Evolutionary conservation across 441 rosid species (phyloP), one percentile per base, ranked within the genome.

Genomic region (Hypseocharis bilobata): DNA sequence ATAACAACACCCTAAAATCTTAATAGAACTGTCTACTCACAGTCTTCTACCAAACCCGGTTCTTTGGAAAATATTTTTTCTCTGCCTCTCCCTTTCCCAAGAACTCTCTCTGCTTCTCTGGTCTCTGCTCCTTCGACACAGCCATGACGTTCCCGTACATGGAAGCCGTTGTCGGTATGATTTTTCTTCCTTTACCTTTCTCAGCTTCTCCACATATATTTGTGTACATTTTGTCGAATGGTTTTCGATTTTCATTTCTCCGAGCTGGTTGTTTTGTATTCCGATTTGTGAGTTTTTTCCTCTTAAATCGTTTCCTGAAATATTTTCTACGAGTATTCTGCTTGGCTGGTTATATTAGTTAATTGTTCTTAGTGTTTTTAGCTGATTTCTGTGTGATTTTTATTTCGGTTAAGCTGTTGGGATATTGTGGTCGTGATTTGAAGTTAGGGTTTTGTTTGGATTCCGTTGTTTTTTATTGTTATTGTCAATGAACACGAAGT

Each of bases 131-230:
- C 62, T 28, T 26, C 17, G 14, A 19, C 25, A 60, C 72, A 40
- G 70, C 76, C 82, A 91, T 91, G 97, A 89, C 73, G 80, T 84
- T 91, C 62, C 93, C 92, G 11, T 92, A 77, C 83, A 85, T 92
- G 96, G 98, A 89, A 82, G 80, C 90, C 32, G 96, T 89, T 47
- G 92, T 88, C 13, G 85, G 96, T 92, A 78, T 56, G 86, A 63
- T 51, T 0, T 29, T 63, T 13, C 59, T 45, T 34, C 25, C 17
- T 13, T 29, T 2, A 3, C 30, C 26, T 22, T 10, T 19, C 25
- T 19, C 42, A 0, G 2, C 4, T 32, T 28, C 17, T 59, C 54
- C 40, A 4, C 32, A 6, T 10, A 16, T 7, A 13, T 19, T 17
- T 27, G 0, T 0, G 65, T 62, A 4, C 2, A n/a, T 32, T 29